phyloP scores from a whole-genome alignment of 306 rosid genomes.

The Dryas octopetala region DNA sequence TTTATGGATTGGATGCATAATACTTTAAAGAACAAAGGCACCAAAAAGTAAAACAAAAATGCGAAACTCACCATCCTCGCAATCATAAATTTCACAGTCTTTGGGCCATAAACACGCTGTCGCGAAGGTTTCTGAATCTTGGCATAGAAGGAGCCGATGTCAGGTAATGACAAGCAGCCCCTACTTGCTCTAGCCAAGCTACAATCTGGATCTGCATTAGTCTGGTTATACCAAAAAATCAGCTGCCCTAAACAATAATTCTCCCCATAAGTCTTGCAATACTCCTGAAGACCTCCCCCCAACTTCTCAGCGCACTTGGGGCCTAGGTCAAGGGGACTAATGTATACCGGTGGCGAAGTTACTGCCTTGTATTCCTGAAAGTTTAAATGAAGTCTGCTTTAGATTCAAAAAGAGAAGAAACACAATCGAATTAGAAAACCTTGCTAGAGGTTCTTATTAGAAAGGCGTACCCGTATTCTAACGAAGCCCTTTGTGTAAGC shows the following conservation, averaged over 20 bases:
- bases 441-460: background rate
- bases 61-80: slow-evolving; percentile 78
- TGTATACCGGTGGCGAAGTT: slow-evolving; percentile 96
- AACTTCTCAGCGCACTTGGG: slow-evolving; percentile 77
- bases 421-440: background rate
- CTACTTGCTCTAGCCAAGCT: slow-evolving; percentile 67
- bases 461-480: slow-evolving; percentile 75
- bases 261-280: slow-evolving; percentile 79
- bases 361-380: slow-evolving; percentile 73
- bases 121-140: slow-evolving; percentile 79
- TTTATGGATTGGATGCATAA: background rate
- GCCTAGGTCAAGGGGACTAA: slow-evolving; percentile 98
- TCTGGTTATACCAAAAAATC: slow-evolving; percentile 94
- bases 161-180: slow-evolving; percentile 92
- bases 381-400: slow-evolving; percentile 1
- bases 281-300: slow-evolving; percentile 84
- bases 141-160: slow-evolving; percentile 82
- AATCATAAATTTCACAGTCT: slow-evolving; percentile 81
- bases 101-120: slow-evolving; percentile 91
- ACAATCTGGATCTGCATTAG: slow-evolving; percentile 75
- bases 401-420: slow-evolving; percentile 5
- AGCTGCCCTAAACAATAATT: slow-evolving; percentile 98
- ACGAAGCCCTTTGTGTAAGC: slow-evolving; percentile 82
- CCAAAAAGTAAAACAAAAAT: too few relatives aligned
- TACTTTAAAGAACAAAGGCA: background rate